Percentiles rank a stretch among this genome's conserved stretches.
These are phyloP conservation scores for Phytophthora tentaculata DNA, from an alignment of 352 stramenopile species.

Conservation along the genomic window DNA sequence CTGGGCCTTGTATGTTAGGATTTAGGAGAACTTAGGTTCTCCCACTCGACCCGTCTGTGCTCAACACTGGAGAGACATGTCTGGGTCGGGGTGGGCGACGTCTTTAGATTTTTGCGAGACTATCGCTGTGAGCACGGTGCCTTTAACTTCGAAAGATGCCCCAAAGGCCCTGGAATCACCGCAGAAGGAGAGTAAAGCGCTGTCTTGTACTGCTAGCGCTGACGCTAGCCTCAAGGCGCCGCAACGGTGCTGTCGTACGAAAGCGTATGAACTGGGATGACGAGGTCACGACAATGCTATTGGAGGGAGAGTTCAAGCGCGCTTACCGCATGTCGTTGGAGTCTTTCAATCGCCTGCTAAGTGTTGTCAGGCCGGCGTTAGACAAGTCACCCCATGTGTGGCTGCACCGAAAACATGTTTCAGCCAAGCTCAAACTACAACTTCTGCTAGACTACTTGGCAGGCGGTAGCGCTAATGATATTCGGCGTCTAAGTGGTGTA, in stretches of 20 bases:
- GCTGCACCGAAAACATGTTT: not conserved
- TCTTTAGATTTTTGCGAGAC: too few species aligned
- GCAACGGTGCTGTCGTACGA: not conserved
- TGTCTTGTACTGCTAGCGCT: not conserved
- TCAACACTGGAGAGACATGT: too few species aligned
- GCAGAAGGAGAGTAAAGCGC: too few species aligned
- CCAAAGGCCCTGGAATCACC: too few species aligned
- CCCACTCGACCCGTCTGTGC: too few species aligned
- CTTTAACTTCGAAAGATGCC: too few species aligned
- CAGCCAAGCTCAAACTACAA: not conserved
- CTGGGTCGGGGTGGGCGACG: too few species aligned
- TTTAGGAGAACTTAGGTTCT: too few species aligned
- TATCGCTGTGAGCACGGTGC: too few species aligned
- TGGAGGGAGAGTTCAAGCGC: conserved; percentile 1
- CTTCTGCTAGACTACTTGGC: not conserved
- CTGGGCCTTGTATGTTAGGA: too few species aligned
- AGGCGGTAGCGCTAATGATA: not conserved
- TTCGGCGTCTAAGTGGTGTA: not conserved
- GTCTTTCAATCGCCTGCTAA: not conserved
- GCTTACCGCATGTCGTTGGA: not conserved
- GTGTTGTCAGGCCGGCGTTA: not conserved
- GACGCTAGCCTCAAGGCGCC: not conserved
- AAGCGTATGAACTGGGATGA: conserved; percentile 2
- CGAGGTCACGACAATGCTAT: not conserved
- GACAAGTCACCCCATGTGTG: not conserved